Evolutionary conservation across 495 filamentous ascomycete species (phyloP), one percentile per base, ranked within the genome.

Genomic region (Tricharina praecox): DNA sequence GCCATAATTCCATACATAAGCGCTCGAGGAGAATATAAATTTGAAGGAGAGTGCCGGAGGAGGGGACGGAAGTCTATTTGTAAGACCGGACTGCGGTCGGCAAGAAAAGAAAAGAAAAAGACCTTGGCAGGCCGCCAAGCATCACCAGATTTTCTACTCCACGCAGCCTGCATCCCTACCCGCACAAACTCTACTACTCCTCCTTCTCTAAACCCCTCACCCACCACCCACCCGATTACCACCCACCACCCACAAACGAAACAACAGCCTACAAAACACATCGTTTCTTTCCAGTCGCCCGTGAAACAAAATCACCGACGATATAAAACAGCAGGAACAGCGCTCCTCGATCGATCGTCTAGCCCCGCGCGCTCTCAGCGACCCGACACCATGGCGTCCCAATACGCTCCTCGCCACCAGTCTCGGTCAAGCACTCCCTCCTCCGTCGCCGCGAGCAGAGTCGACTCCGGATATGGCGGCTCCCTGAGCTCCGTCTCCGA

Each of bases 381-480:
- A n/a, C n/a, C n/a, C n/a, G 37, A 36, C 24, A 51, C 20, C 18
- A 52, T 35, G 44, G 53, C 53, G 55, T 49, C 56, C 25, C 45
- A 54, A 48, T 59, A 59, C 55, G 48, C 55, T 41, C 55, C 45
- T 28, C 45, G 21, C 46, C 10, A 30, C 23, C 45, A 59, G 46
- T 40, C 51, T 28, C 51, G 38, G 3, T 25, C 13, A 47, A 26
- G 41, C 40, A 38, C 51, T 61, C 68, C 45, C 8, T 43, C 56
- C 37, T 43, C 56, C 37, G 23, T 53, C 28, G 65, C 76, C 50
- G 68, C 74, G 65, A 57, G 92, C 67, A 69, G 79, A 68, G 63
- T 74, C 39, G 90, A 96, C 57, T 94, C 86, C 16, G 90, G 90
- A 11, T 96, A 96, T 59, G 87, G 84, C 38, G 81, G 81, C 11